Evolutionary conservation across 495 filamentous ascomycete species (phyloP), one percentile per base, ranked within the genome.

Genomic region (Lasiosphaeria hispida): DNA sequence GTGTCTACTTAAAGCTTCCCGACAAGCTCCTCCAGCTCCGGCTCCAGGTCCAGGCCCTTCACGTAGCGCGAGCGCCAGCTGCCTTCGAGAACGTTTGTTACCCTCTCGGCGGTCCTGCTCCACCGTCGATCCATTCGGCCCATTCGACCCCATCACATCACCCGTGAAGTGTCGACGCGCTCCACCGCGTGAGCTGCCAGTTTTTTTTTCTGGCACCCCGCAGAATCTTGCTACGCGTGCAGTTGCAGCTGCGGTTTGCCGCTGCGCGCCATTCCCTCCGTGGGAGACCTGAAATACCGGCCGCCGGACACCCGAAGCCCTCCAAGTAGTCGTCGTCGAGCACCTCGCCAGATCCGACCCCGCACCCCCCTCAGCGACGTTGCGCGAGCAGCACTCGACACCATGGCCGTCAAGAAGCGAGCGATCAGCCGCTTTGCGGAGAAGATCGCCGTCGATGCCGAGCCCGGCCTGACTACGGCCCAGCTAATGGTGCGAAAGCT

Each of bases 401-500:
- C 10, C 41, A 57, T 57, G 55, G 47, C 44, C 3, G 9, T 49
- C 36, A 57, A 44, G 44, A 67, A 62, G 43, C 55, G 53, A 17
- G 57, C 42, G 34, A 40, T 69, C 23, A 45, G 60, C 43, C 62
- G 65, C 48, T 69, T 69, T 55, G 65, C 70, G 48, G 72, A 77
- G 41, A 90, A 86, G 75, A 63, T 91, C 37, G 86, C 87, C 23
- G 89, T 93, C 53, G 75, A 85, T 40, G 71, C 78, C 59, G 91
- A 95, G 75, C 84, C 87, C 4, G 92, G 90, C 30, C 78, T 97
- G 66, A 89, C 85, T 41, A 90, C 84, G 63, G 81, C 88, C 33
- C 89, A 97, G 77, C 75, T 96, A 66, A 93, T 97, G 76, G 77
- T 80, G 72, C 63, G 72, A 59, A 63, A 49, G 23, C 44, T 59